A percentile compares a stretch with the other conserved stretches of the same genome.
These are phyloP conservation scores for Penicillium brevicompactum DNA, from an alignment of 2,329 filamentous ascomycete species.

Conservation along the genomic window DNA sequence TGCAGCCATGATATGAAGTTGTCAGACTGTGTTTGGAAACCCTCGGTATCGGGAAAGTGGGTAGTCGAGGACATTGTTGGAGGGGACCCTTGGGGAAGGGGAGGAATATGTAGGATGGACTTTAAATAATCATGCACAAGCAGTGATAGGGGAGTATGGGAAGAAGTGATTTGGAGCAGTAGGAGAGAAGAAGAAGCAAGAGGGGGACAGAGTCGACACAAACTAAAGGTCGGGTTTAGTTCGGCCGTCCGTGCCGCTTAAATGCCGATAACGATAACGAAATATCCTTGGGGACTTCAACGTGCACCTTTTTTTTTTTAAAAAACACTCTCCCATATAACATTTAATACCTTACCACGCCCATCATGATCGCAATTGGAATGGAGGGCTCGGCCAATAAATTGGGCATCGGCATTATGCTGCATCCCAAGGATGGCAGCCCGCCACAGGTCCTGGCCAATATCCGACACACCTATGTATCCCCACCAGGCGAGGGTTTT, in stretches of 20 bases:
- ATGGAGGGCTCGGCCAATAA: conserved; percentile 98
- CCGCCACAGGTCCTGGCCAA: conserved; percentile 80
- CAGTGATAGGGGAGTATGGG: conserved; percentile 11
- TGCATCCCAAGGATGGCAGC: conserved; percentile 62
- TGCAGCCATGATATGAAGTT: conserved; percentile 62
- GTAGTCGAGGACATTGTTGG: conserved; percentile 36
- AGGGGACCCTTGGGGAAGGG: conserved; percentile 10
- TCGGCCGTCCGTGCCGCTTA: conserved; percentile 12
- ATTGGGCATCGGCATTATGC: conserved; percentile 89
- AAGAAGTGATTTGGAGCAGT: conserved; percentile 10
- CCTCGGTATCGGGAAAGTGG: conserved; percentile 37
- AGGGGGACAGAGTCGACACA: conserved; percentile 19
- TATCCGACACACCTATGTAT: conserved; percentile 88
- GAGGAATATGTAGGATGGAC: conserved; percentile 8
- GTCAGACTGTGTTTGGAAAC: conserved; percentile 50
- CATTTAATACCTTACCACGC: not conserved
- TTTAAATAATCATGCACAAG: not conserved
- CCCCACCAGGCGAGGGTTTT: conserved; percentile 91
- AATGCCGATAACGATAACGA: conserved; percentile 13
- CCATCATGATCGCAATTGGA: conserved; percentile 66
- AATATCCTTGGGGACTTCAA: not conserved
- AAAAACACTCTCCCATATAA: not conserved
- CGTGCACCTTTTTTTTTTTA: not conserved
- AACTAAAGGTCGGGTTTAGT: conserved; percentile 17
- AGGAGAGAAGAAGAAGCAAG: conserved; percentile 4